These are phyloP conservation scores for Tilletiopsis washingtonensis DNA, from an alignment of 1,284 basidiomycete genomes.

Conservation along the genomic window DNA sequence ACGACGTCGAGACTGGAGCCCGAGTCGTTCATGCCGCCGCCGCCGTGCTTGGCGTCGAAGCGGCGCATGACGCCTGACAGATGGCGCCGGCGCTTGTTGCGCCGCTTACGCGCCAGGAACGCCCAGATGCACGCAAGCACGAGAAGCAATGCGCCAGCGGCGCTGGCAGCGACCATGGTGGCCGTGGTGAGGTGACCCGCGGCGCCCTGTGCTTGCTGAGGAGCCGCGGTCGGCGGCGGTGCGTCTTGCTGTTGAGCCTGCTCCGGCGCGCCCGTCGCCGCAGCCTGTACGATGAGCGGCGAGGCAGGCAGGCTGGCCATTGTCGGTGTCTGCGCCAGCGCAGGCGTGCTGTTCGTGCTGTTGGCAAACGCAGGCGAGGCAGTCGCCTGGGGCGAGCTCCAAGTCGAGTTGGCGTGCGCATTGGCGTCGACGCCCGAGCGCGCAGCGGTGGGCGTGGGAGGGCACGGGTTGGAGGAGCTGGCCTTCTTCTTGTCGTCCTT, in stretches of 20 bases:
- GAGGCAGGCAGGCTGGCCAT: neutral
- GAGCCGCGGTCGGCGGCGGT: neutral
- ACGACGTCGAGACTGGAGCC: neutral
- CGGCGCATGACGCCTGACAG: neutral
- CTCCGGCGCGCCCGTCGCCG: too few relatives aligned
- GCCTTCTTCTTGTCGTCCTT: neutral
- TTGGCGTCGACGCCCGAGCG: neutral
- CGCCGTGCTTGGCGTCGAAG: neutral
- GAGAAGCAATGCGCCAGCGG: conserved; percentile 1
- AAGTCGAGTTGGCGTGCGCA: neutral
- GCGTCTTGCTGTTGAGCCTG: neutral
- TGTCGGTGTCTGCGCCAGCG: neutral
- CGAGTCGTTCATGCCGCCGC: neutral
- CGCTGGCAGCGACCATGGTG: neutral
- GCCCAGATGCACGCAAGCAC: conserved; percentile 1
- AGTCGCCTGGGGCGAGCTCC: neutral
- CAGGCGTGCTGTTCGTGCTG: neutral
- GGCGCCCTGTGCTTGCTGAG: neutral
- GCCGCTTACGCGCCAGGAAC: neutral
- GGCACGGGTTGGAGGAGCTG: neutral
- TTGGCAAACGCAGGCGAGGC: too few relatives aligned
- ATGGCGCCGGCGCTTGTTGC: neutral
- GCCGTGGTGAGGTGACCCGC: neutral
- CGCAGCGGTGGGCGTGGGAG: neutral
- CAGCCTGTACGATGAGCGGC: too few relatives aligned